phyloP scores from a whole-genome alignment of 345 rosid species.

The Lenwebbia sp. region DNA sequence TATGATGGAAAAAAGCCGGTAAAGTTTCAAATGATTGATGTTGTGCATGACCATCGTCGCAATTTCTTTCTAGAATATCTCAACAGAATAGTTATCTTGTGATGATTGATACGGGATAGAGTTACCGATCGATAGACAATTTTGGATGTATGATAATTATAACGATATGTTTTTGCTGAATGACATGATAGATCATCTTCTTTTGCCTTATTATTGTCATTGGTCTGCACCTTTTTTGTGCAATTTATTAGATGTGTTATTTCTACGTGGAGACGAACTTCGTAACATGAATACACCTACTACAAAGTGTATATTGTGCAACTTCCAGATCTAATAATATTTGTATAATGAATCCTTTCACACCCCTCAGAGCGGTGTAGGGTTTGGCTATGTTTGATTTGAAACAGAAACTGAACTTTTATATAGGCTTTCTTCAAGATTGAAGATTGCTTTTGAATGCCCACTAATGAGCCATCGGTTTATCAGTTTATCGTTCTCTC shows the following conservation, averaged over 20 bases:
- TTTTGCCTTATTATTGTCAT: neutral
- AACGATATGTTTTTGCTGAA: neutral
- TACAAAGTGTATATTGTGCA: neutral
- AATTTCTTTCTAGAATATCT: neutral
- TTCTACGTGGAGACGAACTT: neutral
- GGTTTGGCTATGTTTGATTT: neutral
- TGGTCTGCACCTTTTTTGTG: neutral
- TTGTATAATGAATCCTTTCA: neutral
- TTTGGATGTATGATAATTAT: neutral
- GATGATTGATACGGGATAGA: neutral
- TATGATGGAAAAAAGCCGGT: conserved; percentile 73
- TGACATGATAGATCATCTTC: neutral
- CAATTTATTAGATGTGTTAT: neutral
- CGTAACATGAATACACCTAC: neutral
- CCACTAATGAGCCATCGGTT: no score
- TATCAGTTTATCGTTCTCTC: no score
- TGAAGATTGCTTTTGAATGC: neutral
- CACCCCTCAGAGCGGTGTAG: neutral
- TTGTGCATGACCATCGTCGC: neutral
- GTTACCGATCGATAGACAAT: neutral
- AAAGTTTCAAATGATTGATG: neutral
- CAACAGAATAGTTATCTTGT: neutral
- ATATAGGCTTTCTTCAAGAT: neutral
- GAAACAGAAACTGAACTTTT: neutral
- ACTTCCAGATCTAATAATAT: neutral